Evolutionary conservation across 106 monocot genomes (phyloP).

Genomic region (Ottelia alismoides): DNA sequence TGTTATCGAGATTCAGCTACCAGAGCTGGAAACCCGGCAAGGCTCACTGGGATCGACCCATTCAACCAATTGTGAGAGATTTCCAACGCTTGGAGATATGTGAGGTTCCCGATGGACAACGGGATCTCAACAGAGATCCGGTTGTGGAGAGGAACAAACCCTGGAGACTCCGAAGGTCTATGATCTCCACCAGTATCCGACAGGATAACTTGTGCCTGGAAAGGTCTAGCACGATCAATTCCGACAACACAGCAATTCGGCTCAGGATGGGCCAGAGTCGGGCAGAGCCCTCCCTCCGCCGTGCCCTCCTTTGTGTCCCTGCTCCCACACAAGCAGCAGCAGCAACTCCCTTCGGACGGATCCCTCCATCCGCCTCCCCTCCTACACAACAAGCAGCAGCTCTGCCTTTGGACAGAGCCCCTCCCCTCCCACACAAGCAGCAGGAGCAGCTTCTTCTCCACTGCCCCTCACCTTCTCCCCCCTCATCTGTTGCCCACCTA

Average conservation of each 20-base stretch:
- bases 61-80: conserved; percentile 53
- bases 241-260: conserved; percentile 33
- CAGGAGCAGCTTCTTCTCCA: no score
- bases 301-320: no score
- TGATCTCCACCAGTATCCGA: conserved; percentile 41
- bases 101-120: conserved; percentile 62
- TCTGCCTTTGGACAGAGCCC: no score
- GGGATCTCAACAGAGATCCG: conserved; percentile 61
- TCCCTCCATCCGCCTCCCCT: no score
- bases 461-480: no score
- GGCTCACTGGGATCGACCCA: conserved; percentile 49
- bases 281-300: no score
- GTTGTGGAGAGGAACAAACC: conserved; percentile 56
- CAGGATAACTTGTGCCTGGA: conserved; percentile 52
- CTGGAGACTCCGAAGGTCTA: conserved; percentile 46
- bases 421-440: no score
- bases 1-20: conserved; percentile 59
- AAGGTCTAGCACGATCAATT: conserved; percentile 50
- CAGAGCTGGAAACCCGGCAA: conserved; percentile 83
- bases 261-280: conserved; percentile 49
- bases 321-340: no score
- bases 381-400: no score
- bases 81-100: conserved; percentile 72
- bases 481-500: no score
- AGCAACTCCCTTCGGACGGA: no score